A percentile compares a stretch with the other conserved stretches of the same genome.
Evolutionary conservation across 257 asterid species (phyloP).

Genomic region (Nicotiana paniculata): DNA sequence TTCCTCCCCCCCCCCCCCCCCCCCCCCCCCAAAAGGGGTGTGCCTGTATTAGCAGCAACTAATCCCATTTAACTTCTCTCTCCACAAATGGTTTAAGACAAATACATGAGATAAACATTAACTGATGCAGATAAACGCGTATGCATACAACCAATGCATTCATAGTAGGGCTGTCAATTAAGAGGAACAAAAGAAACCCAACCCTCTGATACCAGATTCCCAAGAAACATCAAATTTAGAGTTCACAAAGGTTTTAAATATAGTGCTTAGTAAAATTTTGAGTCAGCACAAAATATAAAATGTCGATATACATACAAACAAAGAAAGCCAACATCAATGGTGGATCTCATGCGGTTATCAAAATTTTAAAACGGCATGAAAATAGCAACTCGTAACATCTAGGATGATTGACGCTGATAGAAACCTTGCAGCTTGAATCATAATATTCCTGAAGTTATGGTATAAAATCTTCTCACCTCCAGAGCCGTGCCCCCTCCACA

Average conservation of each 20-base stretch:
- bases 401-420: background rate
- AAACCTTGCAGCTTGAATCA: background rate
- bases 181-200: background rate
- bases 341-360: background rate
- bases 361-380: background rate
- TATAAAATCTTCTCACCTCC: constrained; percentile 50
- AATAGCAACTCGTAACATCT: background rate
- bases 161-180: background rate
- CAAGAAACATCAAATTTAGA: background rate
- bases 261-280: background rate
- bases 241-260: background rate
- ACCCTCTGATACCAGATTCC: background rate
- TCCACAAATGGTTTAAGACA: background rate
- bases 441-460: background rate
- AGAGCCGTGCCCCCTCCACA: constrained; percentile 64
- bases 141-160: background rate
- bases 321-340: background rate
- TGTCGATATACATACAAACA: background rate
- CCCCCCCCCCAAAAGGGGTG: background rate
- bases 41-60: background rate
- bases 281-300: background rate
- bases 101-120: background rate
- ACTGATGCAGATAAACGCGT: background rate
- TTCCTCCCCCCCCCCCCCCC: too few relatives aligned
- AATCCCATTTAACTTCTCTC: background rate